Conservation (phyloP, 2,329 filamentous ascomycete species). For the Clonostachys solani region DNA sequence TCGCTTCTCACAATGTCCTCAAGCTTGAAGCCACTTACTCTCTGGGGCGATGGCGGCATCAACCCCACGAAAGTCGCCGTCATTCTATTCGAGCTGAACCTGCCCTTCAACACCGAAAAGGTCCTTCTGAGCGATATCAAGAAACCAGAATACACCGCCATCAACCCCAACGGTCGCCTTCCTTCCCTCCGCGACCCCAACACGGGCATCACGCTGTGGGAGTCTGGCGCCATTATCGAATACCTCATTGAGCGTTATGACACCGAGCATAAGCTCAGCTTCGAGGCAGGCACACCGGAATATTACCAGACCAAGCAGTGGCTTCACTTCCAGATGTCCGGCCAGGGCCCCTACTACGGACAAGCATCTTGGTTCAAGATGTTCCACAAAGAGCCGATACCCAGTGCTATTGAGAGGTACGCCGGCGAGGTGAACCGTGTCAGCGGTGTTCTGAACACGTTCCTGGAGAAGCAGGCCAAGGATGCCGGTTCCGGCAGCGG, state of each 20-base stretch:
- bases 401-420: slow-evolving; percentile 21
- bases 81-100: slow-evolving; percentile 12
- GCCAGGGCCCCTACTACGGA: slow-evolving; percentile 32
- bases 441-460: slow-evolving; percentile 18
- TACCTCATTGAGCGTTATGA: slow-evolving; percentile 22
- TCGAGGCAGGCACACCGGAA: slow-evolving; percentile 14
- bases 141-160: slow-evolving; percentile 9
- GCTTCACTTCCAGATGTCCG: slow-evolving; percentile 29
- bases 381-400: slow-evolving; percentile 8
- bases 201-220: slow-evolving; percentile 14
- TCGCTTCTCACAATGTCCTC: no score
- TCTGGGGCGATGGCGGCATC: slow-evolving; percentile 1
- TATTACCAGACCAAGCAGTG: slow-evolving; percentile 22
- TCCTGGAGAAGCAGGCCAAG: slow-evolving; percentile 22
- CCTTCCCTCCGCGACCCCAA: slow-evolving; percentile 26
- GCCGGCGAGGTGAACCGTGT: slow-evolving; percentile 20
- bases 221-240: slow-evolving; percentile 20
- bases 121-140: slow-evolving; percentile 14
- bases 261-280: slow-evolving; percentile 15
- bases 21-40: no score
- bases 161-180: slow-evolving; percentile 27
- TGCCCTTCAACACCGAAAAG: slow-evolving; percentile 10
- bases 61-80: slow-evolving; percentile 10
- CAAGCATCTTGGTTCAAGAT: slow-evolving; percentile 23
- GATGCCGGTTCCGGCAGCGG: no score